Evolutionary conservation across 2,329 filamentous ascomycete genomes (phyloP).

Genomic region (Fonsecaea nubica): DNA sequence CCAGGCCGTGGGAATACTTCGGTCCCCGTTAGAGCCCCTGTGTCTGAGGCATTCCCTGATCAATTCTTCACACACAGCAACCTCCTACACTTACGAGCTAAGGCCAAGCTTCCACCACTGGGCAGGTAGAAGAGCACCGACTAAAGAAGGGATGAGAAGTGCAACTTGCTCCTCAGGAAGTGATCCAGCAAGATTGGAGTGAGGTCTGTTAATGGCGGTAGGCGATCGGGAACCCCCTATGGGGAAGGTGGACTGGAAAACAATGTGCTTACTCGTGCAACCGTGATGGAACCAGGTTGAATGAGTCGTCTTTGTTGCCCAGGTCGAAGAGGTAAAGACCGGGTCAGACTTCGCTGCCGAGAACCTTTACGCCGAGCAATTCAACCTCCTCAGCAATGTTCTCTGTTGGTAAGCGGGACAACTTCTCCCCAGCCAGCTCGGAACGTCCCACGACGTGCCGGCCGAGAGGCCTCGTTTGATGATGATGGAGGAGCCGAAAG

Average conservation of each 20-base stretch:
- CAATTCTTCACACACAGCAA: neutral
- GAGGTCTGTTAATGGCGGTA: conserved; percentile 6
- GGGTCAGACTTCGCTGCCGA: neutral
- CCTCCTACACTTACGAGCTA: neutral
- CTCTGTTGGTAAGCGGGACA: neutral
- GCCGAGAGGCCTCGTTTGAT: neutral
- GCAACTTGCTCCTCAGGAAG: neutral
- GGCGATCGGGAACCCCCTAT: neutral
- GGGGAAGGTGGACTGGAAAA: neutral
- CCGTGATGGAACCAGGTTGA: neutral
- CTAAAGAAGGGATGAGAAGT: neutral
- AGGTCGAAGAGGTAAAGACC: conserved; percentile 12
- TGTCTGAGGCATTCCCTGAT: neutral
- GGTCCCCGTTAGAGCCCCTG: neutral
- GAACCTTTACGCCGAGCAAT: conserved; percentile 7
- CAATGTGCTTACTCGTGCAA: conserved; percentile 11
- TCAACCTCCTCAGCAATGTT: neutral
- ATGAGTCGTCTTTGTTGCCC: neutral
- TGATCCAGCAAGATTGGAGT: conserved; percentile 5
- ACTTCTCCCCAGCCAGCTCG: neutral
- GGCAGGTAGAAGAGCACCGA: neutral
- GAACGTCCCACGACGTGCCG: conserved; percentile 7
- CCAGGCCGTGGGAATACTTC: neutral
- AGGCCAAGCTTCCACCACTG: neutral
- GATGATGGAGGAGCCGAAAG: neutral